Percentiles rank a stretch among this genome's conserved stretches.
These are phyloP conservation scores for Wickerhamomyces queroliae DNA, from an alignment of 805 yeast genomes.

Conservation along the genomic window DNA sequence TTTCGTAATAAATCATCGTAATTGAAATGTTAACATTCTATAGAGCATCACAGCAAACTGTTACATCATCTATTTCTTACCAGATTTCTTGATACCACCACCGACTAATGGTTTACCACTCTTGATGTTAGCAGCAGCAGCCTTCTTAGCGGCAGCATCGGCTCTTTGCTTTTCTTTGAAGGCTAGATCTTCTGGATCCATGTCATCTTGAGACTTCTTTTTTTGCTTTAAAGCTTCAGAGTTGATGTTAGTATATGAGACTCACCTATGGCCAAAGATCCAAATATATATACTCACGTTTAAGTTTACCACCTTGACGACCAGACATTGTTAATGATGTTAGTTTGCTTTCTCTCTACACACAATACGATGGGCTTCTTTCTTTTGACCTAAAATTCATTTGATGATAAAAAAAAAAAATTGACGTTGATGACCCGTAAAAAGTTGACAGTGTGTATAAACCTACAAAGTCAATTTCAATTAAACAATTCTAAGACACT, in stretches of 20 bases:
- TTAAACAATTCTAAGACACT: no score
- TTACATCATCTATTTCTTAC: constrained; percentile 41
- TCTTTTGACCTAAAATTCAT: no score
- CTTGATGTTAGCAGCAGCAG: constrained; percentile 78
- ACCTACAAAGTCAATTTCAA: no score
- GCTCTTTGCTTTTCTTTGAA: constrained; percentile 93
- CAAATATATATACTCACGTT: constrained; percentile 47
- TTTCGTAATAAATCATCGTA: no score
- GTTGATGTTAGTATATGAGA: constrained; percentile 7
- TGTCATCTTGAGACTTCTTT: constrained; percentile 69
- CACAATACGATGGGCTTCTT: no score
- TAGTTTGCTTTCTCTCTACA: background rate
- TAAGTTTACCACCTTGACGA: constrained; percentile 96
- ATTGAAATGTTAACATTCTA: no score
- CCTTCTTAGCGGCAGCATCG: constrained; percentile 90
- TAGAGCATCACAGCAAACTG: no score
- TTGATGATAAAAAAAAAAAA: no score
- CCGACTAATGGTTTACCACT: constrained; percentile 89
- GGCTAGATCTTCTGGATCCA: constrained; percentile 85
- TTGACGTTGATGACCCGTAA: no score
- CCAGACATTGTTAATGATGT: constrained; percentile 63
- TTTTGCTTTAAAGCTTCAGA: constrained; percentile 47
- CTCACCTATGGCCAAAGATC: background rate
- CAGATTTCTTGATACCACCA: constrained; percentile 94
- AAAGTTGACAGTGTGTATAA: no score